Evolutionary conservation across 805 yeast species (phyloP).

Genomic region (Cephaloascus fragrans): DNA sequence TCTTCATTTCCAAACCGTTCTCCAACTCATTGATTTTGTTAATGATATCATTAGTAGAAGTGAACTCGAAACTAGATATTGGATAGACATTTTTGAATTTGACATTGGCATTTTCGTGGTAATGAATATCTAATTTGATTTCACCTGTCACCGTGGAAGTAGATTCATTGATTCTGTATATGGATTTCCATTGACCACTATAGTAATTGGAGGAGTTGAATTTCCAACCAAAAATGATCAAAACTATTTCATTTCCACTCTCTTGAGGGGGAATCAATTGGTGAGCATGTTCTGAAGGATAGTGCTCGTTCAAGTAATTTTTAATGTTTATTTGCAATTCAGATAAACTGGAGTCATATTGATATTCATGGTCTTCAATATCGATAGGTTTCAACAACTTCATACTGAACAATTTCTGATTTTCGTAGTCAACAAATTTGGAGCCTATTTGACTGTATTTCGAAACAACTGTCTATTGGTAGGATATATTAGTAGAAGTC

Average conservation of each 20-base stretch:
- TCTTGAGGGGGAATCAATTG: slow-evolving; percentile 27
- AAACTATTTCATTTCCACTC: slow-evolving; percentile 19
- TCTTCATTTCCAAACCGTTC: slow-evolving; percentile 43
- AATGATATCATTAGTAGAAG: slow-evolving; percentile 16
- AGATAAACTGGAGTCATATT: neutral
- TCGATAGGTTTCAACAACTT: slow-evolving; percentile 49
- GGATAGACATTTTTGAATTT: slow-evolving; percentile 45
- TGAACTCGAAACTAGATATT: slow-evolving; percentile 16
- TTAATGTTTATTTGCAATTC: slow-evolving; percentile 15
- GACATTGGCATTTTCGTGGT: slow-evolving; percentile 94
- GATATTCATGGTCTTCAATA: slow-evolving; percentile 28
- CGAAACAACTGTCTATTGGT: slow-evolving; percentile 31
- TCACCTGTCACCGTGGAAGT: slow-evolving; percentile 35
- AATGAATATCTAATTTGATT: slow-evolving; percentile 70
- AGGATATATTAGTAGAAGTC: slow-evolving; percentile 9
- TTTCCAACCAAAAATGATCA: slow-evolving; percentile 64
- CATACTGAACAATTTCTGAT: slow-evolving; percentile 42
- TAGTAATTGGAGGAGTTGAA: slow-evolving; percentile 70
- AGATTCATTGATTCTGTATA: slow-evolving; percentile 34
- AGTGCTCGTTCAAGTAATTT: slow-evolving; percentile 54
- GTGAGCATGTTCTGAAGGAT: slow-evolving; percentile 44
- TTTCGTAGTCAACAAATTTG: slow-evolving; percentile 43
- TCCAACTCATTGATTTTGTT: slow-evolving; percentile 48
- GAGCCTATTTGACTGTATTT: slow-evolving; percentile 37
- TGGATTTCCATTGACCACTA: slow-evolving; percentile 83